phyloP scores from a whole-genome alignment of 2,329 filamentous ascomycete genomes.

The Botryotinia calthae region DNA sequence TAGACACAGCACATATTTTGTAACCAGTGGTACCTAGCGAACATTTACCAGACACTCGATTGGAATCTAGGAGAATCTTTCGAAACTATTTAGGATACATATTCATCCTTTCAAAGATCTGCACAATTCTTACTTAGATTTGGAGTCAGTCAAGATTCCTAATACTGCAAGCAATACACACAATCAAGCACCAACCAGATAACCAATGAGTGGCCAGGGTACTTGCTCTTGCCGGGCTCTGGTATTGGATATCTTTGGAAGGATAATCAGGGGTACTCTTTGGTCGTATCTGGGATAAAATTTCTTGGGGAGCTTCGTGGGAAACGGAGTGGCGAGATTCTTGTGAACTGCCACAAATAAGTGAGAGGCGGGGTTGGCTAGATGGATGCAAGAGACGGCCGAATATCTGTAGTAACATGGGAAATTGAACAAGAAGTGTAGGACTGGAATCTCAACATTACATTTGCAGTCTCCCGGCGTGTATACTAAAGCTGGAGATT shows the following conservation, averaged over 20 bases:
- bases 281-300: neutral
- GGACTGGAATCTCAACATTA: neutral
- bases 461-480: neutral
- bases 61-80: too few species aligned
- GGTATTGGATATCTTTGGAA: too few species aligned
- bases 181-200: neutral
- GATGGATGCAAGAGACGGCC: neutral
- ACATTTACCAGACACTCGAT: rapidly evolving
- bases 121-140: neutral
- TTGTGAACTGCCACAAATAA: too few species aligned
- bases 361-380: too few species aligned
- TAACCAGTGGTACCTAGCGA: rapidly evolving
- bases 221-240: neutral
- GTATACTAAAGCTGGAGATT: neutral
- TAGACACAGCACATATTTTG: neutral
- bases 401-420: neutral
- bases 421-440: too few species aligned
- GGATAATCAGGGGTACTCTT: neutral
- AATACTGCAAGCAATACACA: neutral
- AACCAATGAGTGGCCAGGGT: neutral
- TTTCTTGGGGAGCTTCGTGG: neutral
- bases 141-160: neutral
- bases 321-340: too few species aligned
- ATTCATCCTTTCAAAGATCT: rapidly evolving
- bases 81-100: neutral